Percentiles rank a stretch among this genome's conserved stretches.
Evolutionary conservation across 768 basidiomycete genomes (phyloP).

Genomic region (Daedaleopsis nitida): DNA sequence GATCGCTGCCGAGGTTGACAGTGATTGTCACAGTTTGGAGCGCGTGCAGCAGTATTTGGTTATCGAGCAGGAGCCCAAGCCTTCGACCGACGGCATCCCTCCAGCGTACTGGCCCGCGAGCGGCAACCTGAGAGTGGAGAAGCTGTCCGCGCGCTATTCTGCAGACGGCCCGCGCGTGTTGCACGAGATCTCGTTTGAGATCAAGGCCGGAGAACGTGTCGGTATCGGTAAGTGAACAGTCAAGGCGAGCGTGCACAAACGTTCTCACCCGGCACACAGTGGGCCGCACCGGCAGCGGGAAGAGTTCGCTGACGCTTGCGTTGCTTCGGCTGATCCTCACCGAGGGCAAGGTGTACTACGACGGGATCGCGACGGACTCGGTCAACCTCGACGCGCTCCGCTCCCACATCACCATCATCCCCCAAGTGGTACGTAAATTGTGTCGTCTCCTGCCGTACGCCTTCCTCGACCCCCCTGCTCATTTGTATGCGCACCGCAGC

Average conservation of each 20-base stretch:
- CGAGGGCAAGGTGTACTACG: slow-evolving; percentile 53
- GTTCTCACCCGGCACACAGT: slow-evolving; percentile 24
- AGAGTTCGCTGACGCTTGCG: slow-evolving; percentile 53
- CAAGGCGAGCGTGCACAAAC: too few relatives aligned
- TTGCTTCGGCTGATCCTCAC: slow-evolving; percentile 57
- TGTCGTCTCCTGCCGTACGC: neutral
- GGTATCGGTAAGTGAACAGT: slow-evolving; percentile 41
- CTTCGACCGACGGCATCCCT: slow-evolving; percentile 43
- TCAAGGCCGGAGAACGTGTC: slow-evolving; percentile 59
- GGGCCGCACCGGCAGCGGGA: slow-evolving; percentile 61
- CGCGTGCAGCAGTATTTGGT: slow-evolving; percentile 54
- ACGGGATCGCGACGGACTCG: slow-evolving; percentile 46
- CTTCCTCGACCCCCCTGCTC: neutral
- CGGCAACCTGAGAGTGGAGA: slow-evolving; percentile 49
- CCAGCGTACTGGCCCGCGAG: slow-evolving; percentile 65
- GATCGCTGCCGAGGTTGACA: neutral
- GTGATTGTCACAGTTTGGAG: slow-evolving; percentile 38
- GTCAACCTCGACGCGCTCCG: slow-evolving; percentile 58
- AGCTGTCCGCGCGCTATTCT: slow-evolving; percentile 50
- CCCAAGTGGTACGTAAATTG: slow-evolving; percentile 49
- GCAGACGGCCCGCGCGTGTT: slow-evolving; percentile 55
- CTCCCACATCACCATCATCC: slow-evolving; percentile 59
- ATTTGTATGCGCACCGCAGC: slow-evolving; percentile 26
- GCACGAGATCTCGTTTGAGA: slow-evolving; percentile 50
- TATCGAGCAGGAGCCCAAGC: slow-evolving; percentile 52